Evolutionary conservation across 352 stramenopile genomes (phyloP).

Genomic region (Nannochloropsis limnetica): DNA sequence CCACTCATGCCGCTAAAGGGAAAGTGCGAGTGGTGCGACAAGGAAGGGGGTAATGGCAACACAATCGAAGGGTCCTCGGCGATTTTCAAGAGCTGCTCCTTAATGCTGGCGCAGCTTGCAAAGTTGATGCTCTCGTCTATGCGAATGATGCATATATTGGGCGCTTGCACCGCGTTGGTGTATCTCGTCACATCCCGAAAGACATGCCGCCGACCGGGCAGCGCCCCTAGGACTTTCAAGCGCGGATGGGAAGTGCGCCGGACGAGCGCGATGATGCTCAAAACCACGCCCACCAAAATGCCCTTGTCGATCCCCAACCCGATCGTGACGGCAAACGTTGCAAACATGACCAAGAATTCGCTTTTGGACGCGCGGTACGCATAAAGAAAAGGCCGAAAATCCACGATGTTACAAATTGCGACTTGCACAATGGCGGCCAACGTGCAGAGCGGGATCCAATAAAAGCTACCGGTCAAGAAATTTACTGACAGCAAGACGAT

Average conservation of each 20-base stretch:
- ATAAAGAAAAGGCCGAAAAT: conserved; percentile 18
- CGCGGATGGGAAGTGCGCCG: background rate
- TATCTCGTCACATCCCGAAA: conserved; percentile 3
- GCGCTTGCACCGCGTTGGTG: conserved; percentile 29
- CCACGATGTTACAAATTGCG: background rate
- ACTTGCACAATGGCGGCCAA: conserved; percentile 11
- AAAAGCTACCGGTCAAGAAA: background rate
- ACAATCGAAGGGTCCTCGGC: background rate
- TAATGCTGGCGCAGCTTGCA: conserved; percentile 26
- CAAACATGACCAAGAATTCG: conserved; percentile 1
- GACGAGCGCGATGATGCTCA: conserved; percentile 19
- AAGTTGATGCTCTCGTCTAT: conserved; percentile 19
- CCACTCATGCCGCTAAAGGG: background rate
- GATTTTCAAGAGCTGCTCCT: background rate
- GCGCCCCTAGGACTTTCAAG: conserved; percentile 27
- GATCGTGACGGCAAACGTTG: conserved; percentile 14
- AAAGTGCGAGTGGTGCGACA: background rate
- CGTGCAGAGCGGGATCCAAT: conserved; percentile 33
- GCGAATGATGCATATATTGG: conserved; percentile 5
- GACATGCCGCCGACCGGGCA: background rate
- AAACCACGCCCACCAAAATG: background rate
- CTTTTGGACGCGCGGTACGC: conserved; percentile 25
- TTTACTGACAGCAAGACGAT: conserved; percentile 11
- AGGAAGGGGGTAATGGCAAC: conserved; percentile 11
- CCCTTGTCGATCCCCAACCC: conserved; percentile 6